Evolutionary conservation across 2,329 filamentous ascomycete species (phyloP).

Genomic region (Magnaporthales sp.): DNA sequence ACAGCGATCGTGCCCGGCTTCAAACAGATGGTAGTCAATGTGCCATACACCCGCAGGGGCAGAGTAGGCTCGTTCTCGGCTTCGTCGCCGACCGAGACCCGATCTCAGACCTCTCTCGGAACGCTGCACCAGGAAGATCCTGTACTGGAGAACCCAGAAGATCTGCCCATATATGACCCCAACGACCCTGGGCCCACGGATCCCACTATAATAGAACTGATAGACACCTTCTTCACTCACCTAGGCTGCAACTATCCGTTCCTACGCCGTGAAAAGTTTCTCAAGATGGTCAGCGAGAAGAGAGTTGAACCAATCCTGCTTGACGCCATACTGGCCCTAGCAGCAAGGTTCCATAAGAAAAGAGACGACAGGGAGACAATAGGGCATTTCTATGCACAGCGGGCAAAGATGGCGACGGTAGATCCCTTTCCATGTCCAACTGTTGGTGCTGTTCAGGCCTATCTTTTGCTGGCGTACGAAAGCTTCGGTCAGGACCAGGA

Average conservation of each 20-base stretch:
- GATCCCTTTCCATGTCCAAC: conserved; percentile 78
- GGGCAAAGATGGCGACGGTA: conserved; percentile 74
- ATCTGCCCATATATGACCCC: conserved; percentile 67
- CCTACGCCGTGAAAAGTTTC: conserved; percentile 57
- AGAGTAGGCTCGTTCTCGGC: conserved; percentile 47
- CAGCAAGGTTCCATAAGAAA: conserved; percentile 61
- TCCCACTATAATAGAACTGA: conserved; percentile 65
- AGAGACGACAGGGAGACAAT: conserved; percentile 54
- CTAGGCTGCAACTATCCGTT: conserved; percentile 85
- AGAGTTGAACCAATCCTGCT: conserved; percentile 76
- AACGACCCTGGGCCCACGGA: conserved; percentile 63
- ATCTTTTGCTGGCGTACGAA: conserved; percentile 76
- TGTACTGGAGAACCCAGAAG: conserved; percentile 34
- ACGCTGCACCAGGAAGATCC: conserved; percentile 24
- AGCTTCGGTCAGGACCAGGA: conserved; percentile 84
- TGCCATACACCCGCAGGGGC: conserved; percentile 57
- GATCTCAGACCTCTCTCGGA: conserved; percentile 20
- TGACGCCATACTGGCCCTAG: conserved; percentile 75
- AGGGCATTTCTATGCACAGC: conserved; percentile 69
- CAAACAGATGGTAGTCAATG: conserved; percentile 76
- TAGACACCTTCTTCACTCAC: conserved; percentile 73
- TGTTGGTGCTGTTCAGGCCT: conserved; percentile 76
- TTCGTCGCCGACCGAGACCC: conserved; percentile 23
- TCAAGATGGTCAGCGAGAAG: conserved; percentile 71
- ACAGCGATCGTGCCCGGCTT: conserved; percentile 88